Evolutionary conservation across 805 yeast genomes (phyloP), one percentile per base, ranked within the genome.

Genomic region (Wilhelminamyces savonicus): DNA sequence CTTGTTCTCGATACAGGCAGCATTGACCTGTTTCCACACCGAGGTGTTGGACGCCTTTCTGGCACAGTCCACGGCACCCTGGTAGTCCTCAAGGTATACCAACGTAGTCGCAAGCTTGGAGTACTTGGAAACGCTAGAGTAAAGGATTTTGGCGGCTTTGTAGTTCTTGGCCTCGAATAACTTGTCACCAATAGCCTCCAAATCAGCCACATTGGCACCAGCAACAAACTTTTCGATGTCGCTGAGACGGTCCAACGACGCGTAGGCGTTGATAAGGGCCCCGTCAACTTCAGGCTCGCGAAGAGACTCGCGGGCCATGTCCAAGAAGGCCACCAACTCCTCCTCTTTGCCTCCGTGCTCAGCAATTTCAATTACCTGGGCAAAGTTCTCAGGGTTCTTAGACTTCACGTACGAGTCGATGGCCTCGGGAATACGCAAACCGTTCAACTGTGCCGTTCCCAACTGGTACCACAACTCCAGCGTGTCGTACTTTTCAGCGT

Each of bases 11-110:
- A 92, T 79, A 75, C 98, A 92, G 14, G 97, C 98, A 56, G 80
- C 84, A 62, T 87, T 86, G 29, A 92, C 98, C 62, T 88, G 94
- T 62, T 87, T 92, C 98, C 98, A 92, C 23, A 92, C 98, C 51
- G 72, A 74, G 37, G 82, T 76, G 59, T 86, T 87, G 21, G 95
- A 83, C 3, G 98, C 97, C 64, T 90, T 92, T 69, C 98, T 82
- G 14, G 98, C 98, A 61, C 97, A 87, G 53, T 92, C 97, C 39
- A 92, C 98, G 29, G 98, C 98, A 33, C 85, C 78, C 64, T 92
- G 97, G 59, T 86, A 88, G 55, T 92, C 97, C 32, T 77, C 78
- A 50, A 92, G 68, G 66, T 79, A 87, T 21, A 92, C 98, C 52
- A 88, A 74, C 18, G 97, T 90, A n/a, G 95, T 82, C 11, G 98